Conservation (phyloP, 345 rosid species). For the Erodium maritimum region DNA sequence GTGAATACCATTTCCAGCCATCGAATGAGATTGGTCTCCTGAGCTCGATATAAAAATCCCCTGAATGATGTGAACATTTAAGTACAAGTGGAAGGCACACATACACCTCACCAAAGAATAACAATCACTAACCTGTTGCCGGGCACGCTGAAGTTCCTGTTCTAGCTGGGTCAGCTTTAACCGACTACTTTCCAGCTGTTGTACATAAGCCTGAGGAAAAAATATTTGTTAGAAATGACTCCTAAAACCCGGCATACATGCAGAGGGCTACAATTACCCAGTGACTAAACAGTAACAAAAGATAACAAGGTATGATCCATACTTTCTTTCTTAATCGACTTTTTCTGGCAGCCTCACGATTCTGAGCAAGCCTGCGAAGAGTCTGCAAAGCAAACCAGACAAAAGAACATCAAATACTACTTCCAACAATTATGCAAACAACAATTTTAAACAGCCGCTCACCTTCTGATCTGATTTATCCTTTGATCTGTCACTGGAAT, state of each 20-base stretch:
- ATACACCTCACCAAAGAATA: constrained; percentile 3
- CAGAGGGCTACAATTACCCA: background rate
- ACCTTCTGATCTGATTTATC: constrained; percentile 95
- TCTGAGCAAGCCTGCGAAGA: constrained; percentile 95
- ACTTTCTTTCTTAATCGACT: constrained; percentile 93
- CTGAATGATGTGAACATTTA: constrained; percentile 16
- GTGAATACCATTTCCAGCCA: constrained; percentile 89
- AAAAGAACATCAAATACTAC: constrained; percentile 11
- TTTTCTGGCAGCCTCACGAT: constrained; percentile 97
- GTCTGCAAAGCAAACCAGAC: constrained; percentile 40
- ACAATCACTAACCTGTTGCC: constrained; percentile 59
- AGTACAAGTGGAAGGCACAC: background rate
- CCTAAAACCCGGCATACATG: background rate
- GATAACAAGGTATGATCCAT: constrained; percentile 2
- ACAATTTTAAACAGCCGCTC: constrained; percentile 20
- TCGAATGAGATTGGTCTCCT: constrained; percentile 84
- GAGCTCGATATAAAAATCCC: constrained; percentile 94
- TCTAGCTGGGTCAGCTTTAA: constrained; percentile 89
- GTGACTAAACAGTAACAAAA: background rate
- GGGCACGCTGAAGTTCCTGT: constrained; percentile 94
- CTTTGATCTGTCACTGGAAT: constrained; percentile 91
- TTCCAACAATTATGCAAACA: constrained; percentile 6
- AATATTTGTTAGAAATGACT: background rate
- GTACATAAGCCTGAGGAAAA: constrained; percentile 69
- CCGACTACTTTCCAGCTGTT: constrained; percentile 93